Evolutionary conservation across 2,329 filamentous ascomycete species (phyloP).

Genomic region (Exophiala sideris): DNA sequence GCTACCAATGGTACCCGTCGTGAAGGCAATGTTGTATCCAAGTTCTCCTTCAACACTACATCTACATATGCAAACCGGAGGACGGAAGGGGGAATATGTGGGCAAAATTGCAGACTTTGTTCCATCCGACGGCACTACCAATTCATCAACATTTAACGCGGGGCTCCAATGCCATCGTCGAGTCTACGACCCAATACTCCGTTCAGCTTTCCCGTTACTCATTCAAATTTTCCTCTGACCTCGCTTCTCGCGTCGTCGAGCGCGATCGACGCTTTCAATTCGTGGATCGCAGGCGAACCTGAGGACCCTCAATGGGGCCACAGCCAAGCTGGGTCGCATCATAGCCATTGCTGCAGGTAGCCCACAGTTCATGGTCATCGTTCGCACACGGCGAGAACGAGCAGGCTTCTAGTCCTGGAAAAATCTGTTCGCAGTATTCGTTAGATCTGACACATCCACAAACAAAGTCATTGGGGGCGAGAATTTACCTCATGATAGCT

Average conservation of each 20-base stretch:
- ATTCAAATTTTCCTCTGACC: neutral
- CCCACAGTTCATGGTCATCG: neutral
- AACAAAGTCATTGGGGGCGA: neutral
- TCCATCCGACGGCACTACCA: neutral
- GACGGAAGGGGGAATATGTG: too few species aligned
- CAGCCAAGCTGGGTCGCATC: neutral
- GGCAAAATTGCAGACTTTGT: neutral
- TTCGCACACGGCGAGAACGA: neutral
- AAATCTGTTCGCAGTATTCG: constrained; percentile 11
- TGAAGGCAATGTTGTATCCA: too few species aligned
- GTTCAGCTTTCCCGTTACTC: too few species aligned
- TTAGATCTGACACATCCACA: neutral
- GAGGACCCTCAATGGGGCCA: too few species aligned
- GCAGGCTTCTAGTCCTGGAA: constrained; percentile 19
- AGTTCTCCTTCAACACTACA: too few species aligned
- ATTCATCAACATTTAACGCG: neutral
- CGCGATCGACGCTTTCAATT: too few species aligned
- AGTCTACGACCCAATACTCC: neutral
- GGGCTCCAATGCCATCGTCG: neutral
- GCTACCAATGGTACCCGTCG: too few species aligned
- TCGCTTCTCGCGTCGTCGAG: too few species aligned
- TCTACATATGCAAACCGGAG: too few species aligned
- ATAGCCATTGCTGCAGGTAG: neutral
- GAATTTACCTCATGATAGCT: constrained; percentile 54
- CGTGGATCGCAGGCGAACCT: too few species aligned